Evolutionary conservation across 2,329 filamentous ascomycete genomes (phyloP), one percentile per base, ranked within the genome.

Genomic region (Dothidotthia symphoricarpi): DNA sequence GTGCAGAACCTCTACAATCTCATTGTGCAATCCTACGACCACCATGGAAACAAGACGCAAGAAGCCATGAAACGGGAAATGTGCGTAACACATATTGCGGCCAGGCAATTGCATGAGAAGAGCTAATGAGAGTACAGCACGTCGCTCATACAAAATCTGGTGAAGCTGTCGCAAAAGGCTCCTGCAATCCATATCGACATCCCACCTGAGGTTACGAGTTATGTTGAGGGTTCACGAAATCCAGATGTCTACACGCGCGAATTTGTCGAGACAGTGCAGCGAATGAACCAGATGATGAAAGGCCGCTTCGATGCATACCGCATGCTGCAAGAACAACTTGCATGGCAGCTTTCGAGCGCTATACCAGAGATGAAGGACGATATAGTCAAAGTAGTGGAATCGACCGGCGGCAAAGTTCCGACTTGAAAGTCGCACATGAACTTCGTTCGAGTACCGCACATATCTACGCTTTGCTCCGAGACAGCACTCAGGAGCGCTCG

Each of bases 161-260:
- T 74, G 28, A 69, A 69, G n/a, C 68, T 83, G 22, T 73, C 72
- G 13, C 63, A 69, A 45, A 74, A 60, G 53, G 67, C 77, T 3
- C 66, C 70, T n/a, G 58, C 72, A 13, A 66, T 76, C 14, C 68
- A 69, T 36, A 72, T 80, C 41, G 68, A 75, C 31, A 72, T 83
- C 2, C 80, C 81, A 0, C 73, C 77, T 4, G 80, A 83, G 49
- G 77, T 83, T 22, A 76, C 81, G 47, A 71, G 74, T 38, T 84
- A 83, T 57, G 78, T 84, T 24, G 79, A 83, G 51, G 69, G 74
- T 14, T 75, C 77, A 13, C 76, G 80, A 15, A 84, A 84, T 53
- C 81, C 80, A 6, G 80, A 83, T 52, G 82, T 83, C 49, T 83
- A 82, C 63, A 83, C 79, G 7, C 73, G 80, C 30, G 79, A 83